Conservation (phyloP, 1,284 basidiomycete species). For the Polyporus tsugae region DNA sequence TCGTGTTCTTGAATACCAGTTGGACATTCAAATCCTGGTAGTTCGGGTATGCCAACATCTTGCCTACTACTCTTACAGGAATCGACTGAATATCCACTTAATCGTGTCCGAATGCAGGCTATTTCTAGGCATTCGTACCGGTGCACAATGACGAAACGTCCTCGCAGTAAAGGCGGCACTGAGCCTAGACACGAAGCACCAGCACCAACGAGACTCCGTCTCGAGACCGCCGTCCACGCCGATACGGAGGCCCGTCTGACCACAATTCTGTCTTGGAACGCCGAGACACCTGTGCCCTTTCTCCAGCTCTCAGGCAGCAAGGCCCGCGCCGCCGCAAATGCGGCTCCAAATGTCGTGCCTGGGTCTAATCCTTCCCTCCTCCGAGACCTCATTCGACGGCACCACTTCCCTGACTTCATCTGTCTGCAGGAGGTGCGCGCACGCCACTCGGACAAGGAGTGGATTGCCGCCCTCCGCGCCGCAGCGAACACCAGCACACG, state of each 20-base stretch:
- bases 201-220: constrained; percentile 10
- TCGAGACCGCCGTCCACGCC: neutral
- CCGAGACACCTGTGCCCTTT: constrained; percentile 39
- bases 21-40: neutral
- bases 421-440: constrained; percentile 41
- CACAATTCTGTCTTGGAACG: constrained; percentile 38
- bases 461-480: constrained; percentile 35
- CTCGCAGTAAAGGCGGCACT: constrained; percentile 15
- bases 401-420: constrained; percentile 38
- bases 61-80: neutral
- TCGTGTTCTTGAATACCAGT: neutral
- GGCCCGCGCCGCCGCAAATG: constrained; percentile 28
- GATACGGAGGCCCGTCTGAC: constrained; percentile 7
- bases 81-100: neutral
- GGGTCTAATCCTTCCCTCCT: constrained; percentile 32
- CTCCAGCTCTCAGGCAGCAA: constrained; percentile 33
- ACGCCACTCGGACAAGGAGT: constrained; percentile 37
- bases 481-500: constrained; percentile 28
- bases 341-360: constrained; percentile 17
- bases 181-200: neutral
- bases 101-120: neutral
- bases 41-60: neutral
- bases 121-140: neutral
- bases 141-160: constrained; percentile 25
- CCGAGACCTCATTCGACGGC: constrained; percentile 34